Evolutionary conservation across 1,139 yeast species (phyloP).

Genomic region (Geotrichum restrictum): DNA sequence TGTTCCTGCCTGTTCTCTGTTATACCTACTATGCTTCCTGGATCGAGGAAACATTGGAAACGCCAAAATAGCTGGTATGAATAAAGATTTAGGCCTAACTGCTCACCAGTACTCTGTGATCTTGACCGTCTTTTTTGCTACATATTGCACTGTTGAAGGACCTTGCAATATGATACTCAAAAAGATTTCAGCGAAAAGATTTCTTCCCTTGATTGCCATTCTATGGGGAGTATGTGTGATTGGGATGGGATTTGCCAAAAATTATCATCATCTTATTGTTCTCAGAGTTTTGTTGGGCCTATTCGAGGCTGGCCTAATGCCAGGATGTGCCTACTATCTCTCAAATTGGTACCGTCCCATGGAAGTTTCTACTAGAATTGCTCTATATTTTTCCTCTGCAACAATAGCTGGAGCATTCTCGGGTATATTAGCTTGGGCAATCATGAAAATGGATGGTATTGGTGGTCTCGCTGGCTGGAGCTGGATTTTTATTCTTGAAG

Average conservation of each 20-base stretch:
- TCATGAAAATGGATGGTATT: slow-evolving; percentile 40
- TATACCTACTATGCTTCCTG: slow-evolving; percentile 56
- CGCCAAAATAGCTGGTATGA: slow-evolving; percentile 57
- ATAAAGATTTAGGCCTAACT: slow-evolving; percentile 49
- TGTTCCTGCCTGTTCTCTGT: slow-evolving; percentile 53
- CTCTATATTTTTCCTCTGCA: slow-evolving; percentile 52
- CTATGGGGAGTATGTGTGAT: slow-evolving; percentile 57
- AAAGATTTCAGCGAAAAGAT: slow-evolving; percentile 41
- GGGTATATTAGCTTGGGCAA: slow-evolving; percentile 36
- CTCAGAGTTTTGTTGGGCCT: slow-evolving; percentile 36
- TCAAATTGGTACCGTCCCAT: slow-evolving; percentile 36
- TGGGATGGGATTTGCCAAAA: slow-evolving; percentile 53
- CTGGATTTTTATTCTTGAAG: slow-evolving; percentile 42
- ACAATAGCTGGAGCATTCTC: slow-evolving; percentile 38
- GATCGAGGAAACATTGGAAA: slow-evolving; percentile 61
- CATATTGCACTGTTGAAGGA: slow-evolving; percentile 58
- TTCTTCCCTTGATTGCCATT: slow-evolving; percentile 53
- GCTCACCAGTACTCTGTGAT: slow-evolving; percentile 54
- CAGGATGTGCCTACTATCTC: slow-evolving; percentile 36
- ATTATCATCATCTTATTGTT: slow-evolving; percentile 29
- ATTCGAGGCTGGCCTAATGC: slow-evolving; percentile 32
- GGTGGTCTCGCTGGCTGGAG: slow-evolving; percentile 40
- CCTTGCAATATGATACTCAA: slow-evolving; percentile 50
- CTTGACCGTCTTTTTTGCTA: slow-evolving; percentile 56
- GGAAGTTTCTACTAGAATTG: slow-evolving; percentile 47